phyloP scores from a whole-genome alignment of 345 rosid species.

The Brassica juncea region DNA sequence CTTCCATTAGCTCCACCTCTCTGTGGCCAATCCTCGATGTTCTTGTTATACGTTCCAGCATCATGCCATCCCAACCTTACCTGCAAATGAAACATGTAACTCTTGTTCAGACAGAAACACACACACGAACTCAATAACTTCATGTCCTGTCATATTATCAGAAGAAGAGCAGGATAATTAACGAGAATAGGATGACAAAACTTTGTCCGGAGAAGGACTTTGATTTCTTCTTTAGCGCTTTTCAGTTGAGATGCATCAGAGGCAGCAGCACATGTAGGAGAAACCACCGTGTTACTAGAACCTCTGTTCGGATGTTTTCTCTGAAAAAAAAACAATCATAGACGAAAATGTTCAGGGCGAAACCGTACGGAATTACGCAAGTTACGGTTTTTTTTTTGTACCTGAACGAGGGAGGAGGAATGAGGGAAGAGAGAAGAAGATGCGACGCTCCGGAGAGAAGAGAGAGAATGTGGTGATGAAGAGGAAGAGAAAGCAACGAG shows the following conservation, averaged over 20 bases:
- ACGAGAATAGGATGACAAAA: conserved; percentile 90
- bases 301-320: conserved; percentile 38
- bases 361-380: neutral
- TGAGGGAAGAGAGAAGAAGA: conserved; percentile 53
- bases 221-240: conserved; percentile 88
- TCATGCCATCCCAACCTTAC: conserved; percentile 98
- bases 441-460: conserved; percentile 56
- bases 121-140: neutral
- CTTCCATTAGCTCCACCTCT: conserved; percentile 97
- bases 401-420: conserved; percentile 50
- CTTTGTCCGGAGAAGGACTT: conserved; percentile 69
- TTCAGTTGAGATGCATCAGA: conserved; percentile 78
- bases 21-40: conserved; percentile 84
- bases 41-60: conserved; percentile 92
- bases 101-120: neutral
- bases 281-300: conserved; percentile 18
- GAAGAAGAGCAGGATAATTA: conserved; percentile 13
- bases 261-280: conserved; percentile 66
- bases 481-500: conserved; percentile 32
- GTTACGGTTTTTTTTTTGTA: neutral
- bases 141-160: neutral
- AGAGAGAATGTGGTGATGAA: conserved; percentile 29
- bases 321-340: conserved; percentile 30
- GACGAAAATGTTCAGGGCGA: neutral
- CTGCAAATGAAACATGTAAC: conserved; percentile 37